A percentile compares a stretch with the other conserved stretches of the same genome.
Evolutionary conservation across 129 eudicot genomes (phyloP).

Genomic region (Flaveria ramosissima): DNA sequence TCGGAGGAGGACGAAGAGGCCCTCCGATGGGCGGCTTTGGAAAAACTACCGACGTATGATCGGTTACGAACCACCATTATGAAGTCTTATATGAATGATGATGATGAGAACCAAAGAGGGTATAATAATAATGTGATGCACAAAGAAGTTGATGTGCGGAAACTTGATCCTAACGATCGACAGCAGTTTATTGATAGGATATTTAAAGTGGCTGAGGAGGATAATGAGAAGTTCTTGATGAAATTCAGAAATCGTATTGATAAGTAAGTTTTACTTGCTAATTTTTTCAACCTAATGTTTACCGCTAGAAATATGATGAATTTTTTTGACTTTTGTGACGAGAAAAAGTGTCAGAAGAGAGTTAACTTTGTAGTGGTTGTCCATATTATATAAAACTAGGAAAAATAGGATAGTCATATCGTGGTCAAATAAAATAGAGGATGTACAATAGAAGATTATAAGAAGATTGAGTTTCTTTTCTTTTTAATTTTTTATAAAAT

Average conservation of each 20-base stretch:
- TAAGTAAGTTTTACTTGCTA: conserved; percentile 45
- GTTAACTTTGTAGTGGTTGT: not conserved
- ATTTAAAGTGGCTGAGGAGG: conserved; percentile 79
- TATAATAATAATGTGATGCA: conserved; percentile 21
- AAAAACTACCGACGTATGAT: conserved; percentile 52
- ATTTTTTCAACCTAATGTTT: too few relatives aligned
- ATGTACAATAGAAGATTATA: too few relatives aligned
- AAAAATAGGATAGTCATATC: not conserved
- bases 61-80: conserved; percentile 55
- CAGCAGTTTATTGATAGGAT: conserved; percentile 59
- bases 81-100: conserved; percentile 43
- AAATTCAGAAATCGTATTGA: conserved; percentile 68
- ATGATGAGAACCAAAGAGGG: conserved; percentile 14
- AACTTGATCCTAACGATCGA: conserved; percentile 42
- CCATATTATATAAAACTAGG: not conserved
- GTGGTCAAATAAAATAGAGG: too few relatives aligned
- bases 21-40: conserved; percentile 60
- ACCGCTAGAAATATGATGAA: not conserved
- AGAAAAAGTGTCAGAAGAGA: not conserved
- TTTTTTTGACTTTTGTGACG: not conserved
- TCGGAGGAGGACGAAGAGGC: conserved; percentile 65
- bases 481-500: too few relatives aligned
- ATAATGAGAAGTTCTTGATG: conserved; percentile 66
- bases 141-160: conserved; percentile 49
- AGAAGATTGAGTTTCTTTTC: too few relatives aligned